These are phyloP conservation scores for Hypoxylon crocopeplum DNA, from an alignment of 495 filamentous ascomycete genomes.

Conservation along the genomic window DNA sequence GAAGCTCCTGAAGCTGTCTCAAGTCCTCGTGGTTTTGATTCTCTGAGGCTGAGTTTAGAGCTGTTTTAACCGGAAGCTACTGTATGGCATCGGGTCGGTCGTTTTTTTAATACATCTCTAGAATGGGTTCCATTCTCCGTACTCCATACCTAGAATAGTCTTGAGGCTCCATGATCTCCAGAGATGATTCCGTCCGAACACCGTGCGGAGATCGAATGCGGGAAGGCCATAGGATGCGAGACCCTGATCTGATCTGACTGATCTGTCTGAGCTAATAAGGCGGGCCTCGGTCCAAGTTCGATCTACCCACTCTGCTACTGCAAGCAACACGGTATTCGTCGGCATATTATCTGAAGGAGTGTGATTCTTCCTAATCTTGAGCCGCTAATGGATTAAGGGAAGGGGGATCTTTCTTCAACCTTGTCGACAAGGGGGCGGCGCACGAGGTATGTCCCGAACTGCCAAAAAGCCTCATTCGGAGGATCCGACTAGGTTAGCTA, in stretches of 20 bases:
- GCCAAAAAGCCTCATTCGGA: conserved; percentile 14
- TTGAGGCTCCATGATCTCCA: neutral
- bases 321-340: conserved; percentile 25
- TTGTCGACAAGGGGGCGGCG: conserved; percentile 13
- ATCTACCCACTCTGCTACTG: neutral
- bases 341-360: too few species aligned
- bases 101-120: too few species aligned
- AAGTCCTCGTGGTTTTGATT: conserved; percentile 19
- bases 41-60: conserved; percentile 21
- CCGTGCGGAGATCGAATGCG: neutral
- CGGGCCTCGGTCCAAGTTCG: neutral
- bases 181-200: neutral
- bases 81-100: too few species aligned
- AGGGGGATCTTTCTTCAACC: conserved; percentile 7
- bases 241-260: too few species aligned
- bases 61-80: conserved; percentile 1
- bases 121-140: too few species aligned
- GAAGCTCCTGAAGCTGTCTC: conserved; percentile 23
- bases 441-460: conserved; percentile 11
- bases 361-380: neutral
- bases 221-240: neutral
- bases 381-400: conserved; percentile 4
- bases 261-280: neutral
- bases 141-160: neutral
- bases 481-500: conserved; percentile 18